Evolutionary conservation across 371 early-diverging fungal genomes (phyloP).

Genomic region (Syncephalastrum sp.): DNA sequence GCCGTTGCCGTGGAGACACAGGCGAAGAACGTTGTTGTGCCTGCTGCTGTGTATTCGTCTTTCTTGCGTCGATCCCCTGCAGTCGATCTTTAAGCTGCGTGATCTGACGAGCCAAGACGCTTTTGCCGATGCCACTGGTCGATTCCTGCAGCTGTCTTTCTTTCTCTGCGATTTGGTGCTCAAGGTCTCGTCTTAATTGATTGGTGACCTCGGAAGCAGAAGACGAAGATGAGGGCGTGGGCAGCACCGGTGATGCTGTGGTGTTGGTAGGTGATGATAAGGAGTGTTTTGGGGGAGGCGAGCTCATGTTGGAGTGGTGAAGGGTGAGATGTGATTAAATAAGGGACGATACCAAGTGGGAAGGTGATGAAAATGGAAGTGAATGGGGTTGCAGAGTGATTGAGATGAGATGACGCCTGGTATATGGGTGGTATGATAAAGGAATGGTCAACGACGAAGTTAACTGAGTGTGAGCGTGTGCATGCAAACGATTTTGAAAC

Average conservation of each 20-base stretch:
- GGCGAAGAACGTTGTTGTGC: slow-evolving; percentile 10
- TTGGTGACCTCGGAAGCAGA: slow-evolving; percentile 19
- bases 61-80: slow-evolving; percentile 29
- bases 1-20: slow-evolving; percentile 9
- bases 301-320: slow-evolving; percentile 15
- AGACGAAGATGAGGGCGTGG: slow-evolving; percentile 45
- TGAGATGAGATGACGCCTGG: slow-evolving; percentile 3
- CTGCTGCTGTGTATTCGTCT: slow-evolving; percentile 12
- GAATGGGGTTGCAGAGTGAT: background rate
- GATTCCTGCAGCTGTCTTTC: slow-evolving; percentile 41
- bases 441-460: slow-evolving; percentile 7
- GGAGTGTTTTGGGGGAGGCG: slow-evolving; percentile 39
- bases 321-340: background rate
- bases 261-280: slow-evolving; percentile 35
- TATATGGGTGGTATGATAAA: slow-evolving; percentile 1
- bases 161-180: slow-evolving; percentile 45
- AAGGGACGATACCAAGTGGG: slow-evolving; percentile 4
- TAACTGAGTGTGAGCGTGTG: slow-evolving; percentile 25
- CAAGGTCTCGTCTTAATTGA: slow-evolving; percentile 31
- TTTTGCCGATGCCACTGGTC: slow-evolving; percentile 44
- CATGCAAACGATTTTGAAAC: slow-evolving; percentile 19
- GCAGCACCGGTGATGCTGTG: slow-evolving; percentile 29
- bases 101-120: slow-evolving; percentile 45
- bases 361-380: background rate
- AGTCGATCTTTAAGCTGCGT: slow-evolving; percentile 38